Conservation (phyloP, 768 basidiomycete species). For the Pleurotus citrinopileatus region DNA sequence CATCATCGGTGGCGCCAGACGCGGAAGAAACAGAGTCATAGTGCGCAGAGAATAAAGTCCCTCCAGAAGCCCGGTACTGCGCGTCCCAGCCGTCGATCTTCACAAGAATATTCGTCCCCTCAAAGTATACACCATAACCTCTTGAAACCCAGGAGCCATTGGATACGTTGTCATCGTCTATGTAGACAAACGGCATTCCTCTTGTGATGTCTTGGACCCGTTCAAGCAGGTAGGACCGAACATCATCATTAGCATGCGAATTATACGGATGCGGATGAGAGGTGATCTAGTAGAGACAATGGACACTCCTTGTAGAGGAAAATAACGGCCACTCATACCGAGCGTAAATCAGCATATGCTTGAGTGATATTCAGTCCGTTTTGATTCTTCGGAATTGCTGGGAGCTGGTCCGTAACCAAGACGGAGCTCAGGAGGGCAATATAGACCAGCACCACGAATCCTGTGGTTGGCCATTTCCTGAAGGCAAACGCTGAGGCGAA, state of each 20-base stretch:
- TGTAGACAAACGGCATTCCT: constrained; percentile 41
- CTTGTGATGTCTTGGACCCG: constrained; percentile 48
- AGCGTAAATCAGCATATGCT: constrained; percentile 59
- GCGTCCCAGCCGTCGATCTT: constrained; percentile 34
- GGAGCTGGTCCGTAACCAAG: constrained; percentile 45
- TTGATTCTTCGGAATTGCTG: constrained; percentile 40
- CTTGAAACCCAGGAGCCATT: constrained; percentile 39
- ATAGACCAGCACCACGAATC: constrained; percentile 48
- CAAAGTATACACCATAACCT: constrained; percentile 37
- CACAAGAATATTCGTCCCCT: constrained; percentile 53
- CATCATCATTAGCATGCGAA: constrained; percentile 71
- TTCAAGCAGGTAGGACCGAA: constrained; percentile 55
- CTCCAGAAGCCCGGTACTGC: constrained; percentile 28
- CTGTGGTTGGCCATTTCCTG: constrained; percentile 38
- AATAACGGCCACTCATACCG: constrained; percentile 32
- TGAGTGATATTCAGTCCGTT: constrained; percentile 36
- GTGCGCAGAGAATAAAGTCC: constrained; percentile 76
- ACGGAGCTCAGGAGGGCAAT: constrained; percentile 42
- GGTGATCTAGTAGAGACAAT: too few species aligned
- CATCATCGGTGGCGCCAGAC: constrained; percentile 75
- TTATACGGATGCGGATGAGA: constrained; percentile 73
- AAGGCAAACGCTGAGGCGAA: constrained; percentile 25
- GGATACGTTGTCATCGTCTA: constrained; percentile 48
- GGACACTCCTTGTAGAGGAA: too few species aligned
- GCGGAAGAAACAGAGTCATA: constrained; percentile 80